Conservation (phyloP, 805 yeast genomes). For the Scheffersomyces amazonensis region DNA sequence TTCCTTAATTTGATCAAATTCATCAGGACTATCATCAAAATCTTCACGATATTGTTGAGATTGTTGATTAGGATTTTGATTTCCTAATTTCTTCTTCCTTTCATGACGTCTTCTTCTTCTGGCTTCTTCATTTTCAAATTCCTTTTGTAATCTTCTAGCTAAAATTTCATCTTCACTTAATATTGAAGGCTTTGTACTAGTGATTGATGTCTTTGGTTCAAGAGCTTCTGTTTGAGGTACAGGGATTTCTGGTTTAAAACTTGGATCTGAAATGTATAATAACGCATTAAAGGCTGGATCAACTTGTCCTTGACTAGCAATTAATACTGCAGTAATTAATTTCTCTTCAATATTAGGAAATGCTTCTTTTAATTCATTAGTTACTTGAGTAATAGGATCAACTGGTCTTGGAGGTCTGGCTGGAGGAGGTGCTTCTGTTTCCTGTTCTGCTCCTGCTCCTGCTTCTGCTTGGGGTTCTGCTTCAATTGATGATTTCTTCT, state of each 20-base stretch:
- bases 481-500: not conserved
- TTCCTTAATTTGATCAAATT: conserved; percentile 63
- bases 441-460: not conserved
- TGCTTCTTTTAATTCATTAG: conserved; percentile 71
- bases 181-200: not conserved
- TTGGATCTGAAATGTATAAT: conserved; percentile 74
- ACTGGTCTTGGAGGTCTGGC: conserved; percentile 54
- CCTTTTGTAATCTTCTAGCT: conserved; percentile 77
- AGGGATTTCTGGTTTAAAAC: conserved; percentile 52
- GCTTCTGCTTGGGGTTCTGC: not conserved
- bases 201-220: conserved; percentile 2
- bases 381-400: conserved; percentile 53
- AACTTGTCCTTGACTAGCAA: conserved; percentile 78
- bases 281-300: conserved; percentile 90
- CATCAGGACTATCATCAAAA: conserved; percentile 43
- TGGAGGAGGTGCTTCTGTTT: conserved; percentile 20
- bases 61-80: too few relatives aligned
- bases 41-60: conserved; percentile 13
- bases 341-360: conserved; percentile 77
- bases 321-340: conserved; percentile 70
- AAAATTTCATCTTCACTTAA: conserved; percentile 67
- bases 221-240: conserved; percentile 10
- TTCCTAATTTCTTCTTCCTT: conserved; percentile 8
- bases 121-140: conserved; percentile 46
- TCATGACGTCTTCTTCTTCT: conserved; percentile 26